Evolutionary conservation across 176 grass and related monocot genomes (phyloP).

Genomic region (Panicum miliaceum): DNA sequence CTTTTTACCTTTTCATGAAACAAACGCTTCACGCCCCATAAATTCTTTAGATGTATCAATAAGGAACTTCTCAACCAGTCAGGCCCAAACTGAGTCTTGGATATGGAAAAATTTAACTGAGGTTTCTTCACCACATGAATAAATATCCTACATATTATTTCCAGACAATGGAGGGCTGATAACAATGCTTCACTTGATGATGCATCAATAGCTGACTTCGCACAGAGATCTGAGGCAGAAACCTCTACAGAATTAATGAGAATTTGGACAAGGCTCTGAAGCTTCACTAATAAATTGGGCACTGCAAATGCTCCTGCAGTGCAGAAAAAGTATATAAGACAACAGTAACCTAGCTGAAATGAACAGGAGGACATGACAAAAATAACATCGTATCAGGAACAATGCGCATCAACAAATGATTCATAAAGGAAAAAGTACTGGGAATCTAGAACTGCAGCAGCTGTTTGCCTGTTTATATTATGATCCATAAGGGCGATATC

Average conservation of each 20-base stretch:
- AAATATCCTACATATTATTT: constrained; percentile 66
- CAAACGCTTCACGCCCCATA: constrained; percentile 61
- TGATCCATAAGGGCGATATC: neutral
- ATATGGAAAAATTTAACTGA: constrained; percentile 36
- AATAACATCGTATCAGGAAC: constrained; percentile 3
- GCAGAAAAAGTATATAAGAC: constrained; percentile 1
- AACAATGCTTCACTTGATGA: constrained; percentile 68
- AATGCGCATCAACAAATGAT: neutral
- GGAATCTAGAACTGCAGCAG: neutral
- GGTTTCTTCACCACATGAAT: constrained; percentile 66
- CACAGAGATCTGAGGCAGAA: constrained; percentile 65
- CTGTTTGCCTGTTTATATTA: constrained; percentile 28
- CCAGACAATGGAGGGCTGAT: constrained; percentile 62
- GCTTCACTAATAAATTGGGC: constrained; percentile 50
- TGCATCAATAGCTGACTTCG: constrained; percentile 47
- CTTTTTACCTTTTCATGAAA: constrained; percentile 52
- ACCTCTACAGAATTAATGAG: constrained; percentile 64
- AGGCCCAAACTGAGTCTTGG: constrained; percentile 22
- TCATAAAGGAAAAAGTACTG: neutral
- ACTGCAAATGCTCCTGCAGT: constrained; percentile 42
- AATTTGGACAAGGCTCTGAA: constrained; percentile 66
- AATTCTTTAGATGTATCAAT: constrained; percentile 59
- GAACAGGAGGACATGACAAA: constrained; percentile 29
- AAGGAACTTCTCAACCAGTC: constrained; percentile 56
- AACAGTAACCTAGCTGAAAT: neutral